Conservation (phyloP, 108 stramenopile species). For the Skeletonema menzelii region DNA sequence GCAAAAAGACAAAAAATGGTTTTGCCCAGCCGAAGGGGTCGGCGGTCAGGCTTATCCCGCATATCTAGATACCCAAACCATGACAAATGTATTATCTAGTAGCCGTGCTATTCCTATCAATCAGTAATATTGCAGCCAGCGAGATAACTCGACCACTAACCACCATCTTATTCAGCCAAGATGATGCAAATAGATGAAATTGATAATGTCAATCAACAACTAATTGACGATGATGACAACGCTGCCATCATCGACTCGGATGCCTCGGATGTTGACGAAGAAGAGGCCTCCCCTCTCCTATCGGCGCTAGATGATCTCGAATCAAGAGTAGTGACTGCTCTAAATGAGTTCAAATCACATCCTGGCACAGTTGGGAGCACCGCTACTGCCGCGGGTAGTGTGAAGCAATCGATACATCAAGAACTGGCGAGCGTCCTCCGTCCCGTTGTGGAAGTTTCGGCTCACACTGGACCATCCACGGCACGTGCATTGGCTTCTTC, state of each 20-base stretch:
- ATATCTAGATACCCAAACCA: no score
- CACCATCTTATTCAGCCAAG: neutral
- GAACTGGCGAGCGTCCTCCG: constrained; percentile 69
- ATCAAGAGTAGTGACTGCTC: constrained; percentile 63
- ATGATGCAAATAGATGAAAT: constrained; percentile 35
- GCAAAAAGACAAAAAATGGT: no score
- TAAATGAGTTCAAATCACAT: constrained; percentile 81
- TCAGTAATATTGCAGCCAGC: neutral
- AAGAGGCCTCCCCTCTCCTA: constrained; percentile 68
- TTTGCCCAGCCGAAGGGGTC: no score
- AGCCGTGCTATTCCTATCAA: neutral
- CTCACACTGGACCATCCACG: constrained; percentile 76
- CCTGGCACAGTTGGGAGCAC: constrained; percentile 39
- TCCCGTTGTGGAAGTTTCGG: constrained; percentile 78
- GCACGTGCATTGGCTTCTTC: constrained; percentile 52
- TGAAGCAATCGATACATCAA: constrained; percentile 53
- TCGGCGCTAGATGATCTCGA: constrained; percentile 81
- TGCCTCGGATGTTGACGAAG: constrained; percentile 26
- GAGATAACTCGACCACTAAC: neutral
- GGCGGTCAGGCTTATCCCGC: no score
- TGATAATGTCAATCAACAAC: constrained; percentile 5
- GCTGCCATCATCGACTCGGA: constrained; percentile 63
- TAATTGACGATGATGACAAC: constrained; percentile 67
- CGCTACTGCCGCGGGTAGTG: neutral
- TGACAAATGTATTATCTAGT: no score